Conservation (phyloP, 305 asterid genomes). For the Fraxinus velutina region DNA sequence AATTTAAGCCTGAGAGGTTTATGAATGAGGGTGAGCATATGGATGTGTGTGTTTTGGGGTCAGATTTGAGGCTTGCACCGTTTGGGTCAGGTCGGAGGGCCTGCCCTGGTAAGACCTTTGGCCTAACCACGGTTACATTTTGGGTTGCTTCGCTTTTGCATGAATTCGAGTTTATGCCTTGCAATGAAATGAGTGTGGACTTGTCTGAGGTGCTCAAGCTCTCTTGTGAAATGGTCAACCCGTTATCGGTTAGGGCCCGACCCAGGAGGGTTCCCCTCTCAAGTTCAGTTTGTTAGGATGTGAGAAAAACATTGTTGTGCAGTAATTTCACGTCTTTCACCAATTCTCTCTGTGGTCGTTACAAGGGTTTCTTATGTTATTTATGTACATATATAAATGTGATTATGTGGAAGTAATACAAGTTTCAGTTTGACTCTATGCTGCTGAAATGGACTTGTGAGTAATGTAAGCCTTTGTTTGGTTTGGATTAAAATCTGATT, state of each 20-base stretch:
- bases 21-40: neutral
- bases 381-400: neutral
- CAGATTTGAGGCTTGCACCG: slow-evolving; percentile 68
- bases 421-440: neutral
- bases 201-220: slow-evolving; percentile 51
- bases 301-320: neutral
- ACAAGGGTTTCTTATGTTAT: neutral
- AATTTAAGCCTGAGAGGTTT: slow-evolving; percentile 63
- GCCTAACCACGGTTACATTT: slow-evolving; percentile 52
- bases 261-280: slow-evolving; percentile 27
- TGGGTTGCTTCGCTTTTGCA: slow-evolving; percentile 71
- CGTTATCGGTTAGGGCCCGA: slow-evolving; percentile 43
- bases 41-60: slow-evolving; percentile 52
- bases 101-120: slow-evolving; percentile 72
- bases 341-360: neutral
- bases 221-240: slow-evolving; percentile 74
- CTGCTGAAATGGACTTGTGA: neutral
- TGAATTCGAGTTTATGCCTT: slow-evolving; percentile 33
- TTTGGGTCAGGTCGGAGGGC: slow-evolving; percentile 80
- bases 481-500: too few relatives aligned
- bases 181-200: slow-evolving; percentile 30
- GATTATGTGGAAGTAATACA: neutral
- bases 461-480: too few relatives aligned
- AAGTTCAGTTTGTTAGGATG: neutral
- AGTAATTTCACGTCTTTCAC: neutral